Conservation (phyloP, 2,329 filamentous ascomycete species). For the Fusarium vanettenii region DNA sequence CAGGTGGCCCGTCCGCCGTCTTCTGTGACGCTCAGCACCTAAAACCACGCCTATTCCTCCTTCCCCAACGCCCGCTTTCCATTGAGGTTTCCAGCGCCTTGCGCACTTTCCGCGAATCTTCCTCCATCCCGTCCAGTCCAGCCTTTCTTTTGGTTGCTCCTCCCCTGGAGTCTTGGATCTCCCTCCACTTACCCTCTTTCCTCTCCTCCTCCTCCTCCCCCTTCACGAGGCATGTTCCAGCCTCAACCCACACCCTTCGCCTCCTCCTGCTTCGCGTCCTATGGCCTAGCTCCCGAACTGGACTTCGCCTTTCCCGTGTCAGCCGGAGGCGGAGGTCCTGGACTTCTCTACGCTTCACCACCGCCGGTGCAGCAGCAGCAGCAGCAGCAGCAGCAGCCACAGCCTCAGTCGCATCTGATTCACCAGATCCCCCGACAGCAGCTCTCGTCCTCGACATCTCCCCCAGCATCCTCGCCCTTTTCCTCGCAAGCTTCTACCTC, state of each 20-base stretch:
- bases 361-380: constrained; percentile 18
- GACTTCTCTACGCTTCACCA: constrained; percentile 30
- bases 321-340: constrained; percentile 42
- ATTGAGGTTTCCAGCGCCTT: constrained; percentile 13
- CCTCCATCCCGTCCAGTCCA: not conserved
- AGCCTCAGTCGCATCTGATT: constrained; percentile 21
- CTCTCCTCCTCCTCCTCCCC: constrained; percentile 19
- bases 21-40: constrained; percentile 14
- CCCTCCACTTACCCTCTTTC: constrained; percentile 7
- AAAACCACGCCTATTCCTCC: constrained; percentile 29
- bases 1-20: constrained; percentile 30
- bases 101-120: constrained; percentile 20
- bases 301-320: constrained; percentile 42
- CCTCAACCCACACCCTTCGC: constrained; percentile 63
- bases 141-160: not conserved
- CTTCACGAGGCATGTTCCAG: constrained; percentile 62
- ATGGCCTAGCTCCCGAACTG: constrained; percentile 52
- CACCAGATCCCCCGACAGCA: constrained; percentile 30
- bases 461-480: constrained; percentile 30
- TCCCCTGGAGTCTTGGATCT: not conserved
- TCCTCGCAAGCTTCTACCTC: constrained; percentile 29
- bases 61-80: constrained; percentile 15
- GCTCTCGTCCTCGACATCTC: constrained; percentile 24
- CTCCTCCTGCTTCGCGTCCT: constrained; percentile 54
- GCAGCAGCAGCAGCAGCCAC: constrained; percentile 19